Conservation (phyloP, 345 rosid genomes). For the Cochlearia excelsa region DNA sequence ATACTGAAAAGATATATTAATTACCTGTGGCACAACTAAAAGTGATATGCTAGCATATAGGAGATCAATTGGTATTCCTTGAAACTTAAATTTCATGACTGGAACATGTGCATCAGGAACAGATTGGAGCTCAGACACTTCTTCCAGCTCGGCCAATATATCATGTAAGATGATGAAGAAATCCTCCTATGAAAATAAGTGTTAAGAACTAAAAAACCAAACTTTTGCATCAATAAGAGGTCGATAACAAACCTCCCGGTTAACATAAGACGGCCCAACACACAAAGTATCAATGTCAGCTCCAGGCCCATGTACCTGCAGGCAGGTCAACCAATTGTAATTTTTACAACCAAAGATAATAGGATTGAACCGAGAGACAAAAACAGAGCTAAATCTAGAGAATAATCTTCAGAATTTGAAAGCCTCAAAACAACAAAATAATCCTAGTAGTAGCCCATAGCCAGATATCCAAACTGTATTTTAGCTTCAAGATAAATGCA, state of each 20-base stretch:
- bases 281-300: constrained; percentile 89
- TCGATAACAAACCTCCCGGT: constrained; percentile 57
- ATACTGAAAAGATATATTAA: constrained; percentile 10
- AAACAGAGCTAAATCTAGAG: background rate
- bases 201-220: constrained; percentile 12
- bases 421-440: background rate
- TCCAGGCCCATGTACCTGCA: constrained; percentile 91
- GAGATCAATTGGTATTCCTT: constrained; percentile 86
- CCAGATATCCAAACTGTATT: background rate
- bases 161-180: constrained; percentile 75
- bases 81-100: constrained; percentile 90
- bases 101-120: constrained; percentile 98
- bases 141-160: constrained; percentile 68
- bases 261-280: constrained; percentile 93
- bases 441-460: background rate
- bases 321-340: constrained; percentile 18
- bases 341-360: background rate
- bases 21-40: constrained; percentile 81
- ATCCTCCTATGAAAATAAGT: constrained; percentile 53
- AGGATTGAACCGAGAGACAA: background rate
- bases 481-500: background rate
- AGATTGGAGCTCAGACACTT: constrained; percentile 84
- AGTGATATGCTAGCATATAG: constrained; percentile 87
- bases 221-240: constrained; percentile 11
- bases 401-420: background rate